phyloP scores from a whole-genome alignment of 495 filamentous ascomycete species.

The Massariosphaeria phaeospora region DNA sequence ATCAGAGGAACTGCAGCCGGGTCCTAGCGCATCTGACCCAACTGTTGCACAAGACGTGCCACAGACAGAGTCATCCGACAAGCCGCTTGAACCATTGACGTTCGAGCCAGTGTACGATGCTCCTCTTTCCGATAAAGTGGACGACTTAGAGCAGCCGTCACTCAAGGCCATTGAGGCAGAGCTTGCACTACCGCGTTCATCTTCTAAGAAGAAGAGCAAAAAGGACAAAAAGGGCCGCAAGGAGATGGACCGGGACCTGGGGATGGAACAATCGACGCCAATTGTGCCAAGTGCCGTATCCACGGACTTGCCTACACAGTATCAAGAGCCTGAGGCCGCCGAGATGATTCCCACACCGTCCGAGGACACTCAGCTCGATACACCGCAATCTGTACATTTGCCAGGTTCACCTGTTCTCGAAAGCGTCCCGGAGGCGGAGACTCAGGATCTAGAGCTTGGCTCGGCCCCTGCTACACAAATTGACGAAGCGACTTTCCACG shows the following conservation, averaged over 20 bases:
- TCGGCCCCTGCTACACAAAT: background rate
- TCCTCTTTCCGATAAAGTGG: background rate
- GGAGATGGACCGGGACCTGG: background rate
- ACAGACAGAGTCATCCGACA: background rate
- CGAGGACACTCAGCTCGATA: background rate
- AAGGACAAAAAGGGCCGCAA: constrained; percentile 22
- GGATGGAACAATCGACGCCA: background rate
- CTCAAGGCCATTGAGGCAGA: background rate
- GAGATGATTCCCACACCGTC: background rate
- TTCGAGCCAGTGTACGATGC: background rate
- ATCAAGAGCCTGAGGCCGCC: background rate
- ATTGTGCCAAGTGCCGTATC: background rate
- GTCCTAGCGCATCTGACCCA: background rate
- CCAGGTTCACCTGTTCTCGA: constrained; percentile 1
- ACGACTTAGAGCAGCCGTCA: background rate
- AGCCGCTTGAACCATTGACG: background rate
- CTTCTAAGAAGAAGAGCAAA: constrained; percentile 21
- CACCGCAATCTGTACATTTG: background rate
- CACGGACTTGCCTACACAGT: too few relatives aligned
- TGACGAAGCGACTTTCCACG: constrained; percentile 4
- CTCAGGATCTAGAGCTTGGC: background rate
- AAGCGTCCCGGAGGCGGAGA: background rate
- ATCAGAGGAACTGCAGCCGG: too few relatives aligned
- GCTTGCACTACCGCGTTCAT: background rate
- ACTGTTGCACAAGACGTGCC: background rate